Evolutionary conservation across 306 rosid genomes (phyloP), one percentile per base, ranked within the genome.

Genomic region (Clitoria ternatea): DNA sequence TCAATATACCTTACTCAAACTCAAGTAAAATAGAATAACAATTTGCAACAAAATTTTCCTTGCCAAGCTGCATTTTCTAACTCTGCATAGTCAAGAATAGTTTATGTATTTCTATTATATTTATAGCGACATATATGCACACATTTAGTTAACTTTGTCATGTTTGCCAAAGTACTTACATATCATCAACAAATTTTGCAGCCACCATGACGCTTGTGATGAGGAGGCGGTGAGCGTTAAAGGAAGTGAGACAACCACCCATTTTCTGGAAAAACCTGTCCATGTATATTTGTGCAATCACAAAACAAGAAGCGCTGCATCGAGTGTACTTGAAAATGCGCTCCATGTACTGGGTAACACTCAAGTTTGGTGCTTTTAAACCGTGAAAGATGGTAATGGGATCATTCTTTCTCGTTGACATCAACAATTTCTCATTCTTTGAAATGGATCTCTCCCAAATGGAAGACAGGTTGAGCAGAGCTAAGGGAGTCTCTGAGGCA

Each of bases 211-310:
- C 10, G 60, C 81, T 67, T 14, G 95, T 90, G 75, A 90, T 84
- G 0, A 88, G 43, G 56, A 90, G 86, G 9, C 97, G 92, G 36
- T 90, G 95, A 6, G 81, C 62, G 22, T 82, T 90, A 60, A 84
- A 66, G 53, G 85, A 75, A 59, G 94, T 90, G 40, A 88, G 88
- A 63, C 63, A 64, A 48, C 78, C 80, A 37, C 82, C 77, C 4
- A 0, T 56, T 11, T 59, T 59, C 6, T 70, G 83, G 49, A 84
- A 30, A 53, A 55, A 88, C 63, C 88, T 88, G 47, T 90, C 88
- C 15, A 88, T 43, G 84, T 90, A 88, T 35, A 90, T 88, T 29
- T 90, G 84, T 19, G 92, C 92, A 30, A 74, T 75, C 39, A 90
- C 83, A 59, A 82, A 81, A 73, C 92, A 90, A 42, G 82, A 82